phyloP scores from a whole-genome alignment of 352 stramenopile genomes.

The Globisporangium nodosum region DNA sequence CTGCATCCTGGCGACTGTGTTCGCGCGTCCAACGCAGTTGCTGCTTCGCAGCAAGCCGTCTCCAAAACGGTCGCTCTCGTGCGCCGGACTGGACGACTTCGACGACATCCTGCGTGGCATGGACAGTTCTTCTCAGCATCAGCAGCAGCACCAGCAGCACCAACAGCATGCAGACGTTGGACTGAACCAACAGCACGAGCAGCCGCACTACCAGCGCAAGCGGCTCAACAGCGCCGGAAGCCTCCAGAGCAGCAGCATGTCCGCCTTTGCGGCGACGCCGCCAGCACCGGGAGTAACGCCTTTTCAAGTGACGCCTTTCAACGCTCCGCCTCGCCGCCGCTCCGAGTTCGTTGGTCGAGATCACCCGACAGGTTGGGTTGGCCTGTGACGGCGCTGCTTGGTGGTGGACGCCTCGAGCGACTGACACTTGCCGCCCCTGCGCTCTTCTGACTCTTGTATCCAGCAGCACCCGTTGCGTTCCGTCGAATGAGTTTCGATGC shows the following conservation, averaged over 20 bases:
- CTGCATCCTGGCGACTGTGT: not conserved
- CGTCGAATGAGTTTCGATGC: not conserved
- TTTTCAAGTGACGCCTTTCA: conserved; percentile 10
- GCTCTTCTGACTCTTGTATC: not conserved
- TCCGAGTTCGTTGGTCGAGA: not conserved
- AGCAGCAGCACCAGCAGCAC: not conserved
- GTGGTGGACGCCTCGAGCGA: not conserved
- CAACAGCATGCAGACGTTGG: not conserved
- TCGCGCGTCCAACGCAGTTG: not conserved
- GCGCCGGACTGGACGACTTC: conserved; percentile 48
- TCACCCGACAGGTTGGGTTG: not conserved
- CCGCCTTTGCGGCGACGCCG: not conserved
- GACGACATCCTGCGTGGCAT: conserved; percentile 30
- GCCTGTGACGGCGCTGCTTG: not conserved
- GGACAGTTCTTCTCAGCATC: conserved; percentile 7
- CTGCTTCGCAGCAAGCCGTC: conserved; percentile 26
- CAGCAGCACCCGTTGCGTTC: not conserved
- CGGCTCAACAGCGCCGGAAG: conserved; percentile 47
- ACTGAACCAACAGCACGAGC: conserved; percentile 1
- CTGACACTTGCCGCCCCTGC: not conserved
- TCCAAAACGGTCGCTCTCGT: conserved; percentile 55
- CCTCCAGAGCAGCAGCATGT: conserved; percentile 15
- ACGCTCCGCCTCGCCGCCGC: not conserved
- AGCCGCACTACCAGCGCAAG: conserved; percentile 28
- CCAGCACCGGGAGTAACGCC: conserved; percentile 3